Evolutionary conservation across 306 rosid genomes (phyloP).

Genomic region (Castanospermum australe): DNA sequence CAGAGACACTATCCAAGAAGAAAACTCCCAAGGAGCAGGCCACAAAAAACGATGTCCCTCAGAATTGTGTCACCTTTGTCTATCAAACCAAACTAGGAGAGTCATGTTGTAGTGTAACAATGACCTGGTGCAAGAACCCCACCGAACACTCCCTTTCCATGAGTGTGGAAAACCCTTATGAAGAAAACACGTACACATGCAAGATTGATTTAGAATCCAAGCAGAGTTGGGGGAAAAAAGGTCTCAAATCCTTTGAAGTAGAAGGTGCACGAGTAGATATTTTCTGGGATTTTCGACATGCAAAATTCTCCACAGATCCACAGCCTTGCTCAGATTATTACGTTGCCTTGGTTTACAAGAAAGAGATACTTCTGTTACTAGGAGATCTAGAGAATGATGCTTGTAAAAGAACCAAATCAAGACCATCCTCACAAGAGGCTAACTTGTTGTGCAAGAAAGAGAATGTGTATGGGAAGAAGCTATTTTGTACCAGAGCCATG

Average conservation of each 20-base stretch:
- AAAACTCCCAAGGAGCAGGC: constrained; percentile 9
- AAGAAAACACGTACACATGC: constrained; percentile 33
- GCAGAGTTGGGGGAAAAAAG: constrained; percentile 66
- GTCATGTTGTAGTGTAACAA: constrained; percentile 21
- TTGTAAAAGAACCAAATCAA: constrained; percentile 53
- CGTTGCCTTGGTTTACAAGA: constrained; percentile 52
- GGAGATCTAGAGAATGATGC: constrained; percentile 58
- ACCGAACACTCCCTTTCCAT: constrained; percentile 43
- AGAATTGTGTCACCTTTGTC: constrained; percentile 32
- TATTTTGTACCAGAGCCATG: constrained; percentile 55
- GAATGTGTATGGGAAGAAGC: constrained; percentile 51
- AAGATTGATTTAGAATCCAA: constrained; percentile 51
- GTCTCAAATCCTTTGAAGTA: constrained; percentile 55
- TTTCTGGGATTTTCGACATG: constrained; percentile 64
- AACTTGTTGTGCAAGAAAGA: constrained; percentile 62
- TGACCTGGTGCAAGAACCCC: constrained; percentile 52
- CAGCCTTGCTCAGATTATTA: constrained; percentile 60
- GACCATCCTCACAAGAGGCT: constrained; percentile 43
- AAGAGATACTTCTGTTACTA: constrained; percentile 51
- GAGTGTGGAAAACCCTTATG: constrained; percentile 32
- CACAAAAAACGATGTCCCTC: constrained; percentile 11
- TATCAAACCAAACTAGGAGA: constrained; percentile 48
- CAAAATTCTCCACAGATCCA: constrained; percentile 38
- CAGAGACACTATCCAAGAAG: constrained; percentile 19
- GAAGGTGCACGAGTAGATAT: constrained; percentile 48